Conservation (phyloP, 2,329 filamentous ascomycete species). For the Akanthomyces dipterigenus region DNA sequence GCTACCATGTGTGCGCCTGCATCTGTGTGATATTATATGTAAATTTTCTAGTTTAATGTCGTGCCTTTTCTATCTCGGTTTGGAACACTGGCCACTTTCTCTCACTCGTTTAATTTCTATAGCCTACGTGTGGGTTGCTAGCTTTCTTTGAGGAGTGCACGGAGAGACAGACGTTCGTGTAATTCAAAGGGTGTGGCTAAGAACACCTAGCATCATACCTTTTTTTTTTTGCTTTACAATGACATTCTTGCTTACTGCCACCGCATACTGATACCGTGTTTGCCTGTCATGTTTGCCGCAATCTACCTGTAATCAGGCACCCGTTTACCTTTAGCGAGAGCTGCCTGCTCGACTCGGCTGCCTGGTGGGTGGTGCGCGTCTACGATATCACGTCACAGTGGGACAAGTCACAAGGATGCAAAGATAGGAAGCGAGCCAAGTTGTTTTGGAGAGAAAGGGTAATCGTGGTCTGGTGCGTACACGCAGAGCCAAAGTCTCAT, state of each 20-base stretch:
- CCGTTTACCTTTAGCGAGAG: background rate
- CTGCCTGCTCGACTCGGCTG: background rate
- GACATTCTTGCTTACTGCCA: background rate
- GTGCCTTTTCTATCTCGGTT: too few relatives aligned
- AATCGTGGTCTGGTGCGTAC: slow-evolving; percentile 20
- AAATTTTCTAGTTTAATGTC: too few relatives aligned
- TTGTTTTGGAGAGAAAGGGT: background rate
- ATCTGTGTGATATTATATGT: background rate
- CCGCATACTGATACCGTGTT: background rate
- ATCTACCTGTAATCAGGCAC: background rate
- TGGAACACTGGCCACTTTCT: too few relatives aligned
- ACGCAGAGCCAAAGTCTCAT: slow-evolving; percentile 19
- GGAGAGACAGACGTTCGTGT: too few relatives aligned
- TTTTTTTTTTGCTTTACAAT: background rate
- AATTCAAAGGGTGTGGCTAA: background rate
- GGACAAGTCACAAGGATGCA: background rate
- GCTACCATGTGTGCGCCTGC: background rate
- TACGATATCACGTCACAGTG: background rate
- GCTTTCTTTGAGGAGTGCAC: too few relatives aligned
- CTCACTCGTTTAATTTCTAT: background rate
- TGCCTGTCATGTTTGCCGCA: background rate
- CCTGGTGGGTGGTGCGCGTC: background rate
- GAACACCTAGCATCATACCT: background rate
- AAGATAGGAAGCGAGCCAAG: background rate
- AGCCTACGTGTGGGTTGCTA: background rate